phyloP scores from a whole-genome alignment of 2,329 filamentous ascomycete genomes.

The Amylocarpus encephaloides region DNA sequence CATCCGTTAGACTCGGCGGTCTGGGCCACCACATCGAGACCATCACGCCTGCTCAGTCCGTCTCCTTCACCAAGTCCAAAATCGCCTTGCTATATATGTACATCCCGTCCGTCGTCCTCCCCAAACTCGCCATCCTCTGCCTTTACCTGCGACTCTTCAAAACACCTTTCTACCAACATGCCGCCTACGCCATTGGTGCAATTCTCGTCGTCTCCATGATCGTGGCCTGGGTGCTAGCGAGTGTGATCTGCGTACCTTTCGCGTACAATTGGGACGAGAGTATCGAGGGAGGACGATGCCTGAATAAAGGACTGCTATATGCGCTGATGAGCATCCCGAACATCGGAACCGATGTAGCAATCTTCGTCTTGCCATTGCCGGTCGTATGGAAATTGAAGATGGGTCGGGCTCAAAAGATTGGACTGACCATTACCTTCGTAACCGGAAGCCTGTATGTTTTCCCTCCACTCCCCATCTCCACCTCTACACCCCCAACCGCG shows the following conservation, averaged over 20 bases:
- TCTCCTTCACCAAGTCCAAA: background rate
- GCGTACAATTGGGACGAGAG: conserved; percentile 4
- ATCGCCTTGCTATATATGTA: conserved; percentile 1
- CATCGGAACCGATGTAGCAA: conserved; percentile 40
- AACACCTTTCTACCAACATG: background rate
- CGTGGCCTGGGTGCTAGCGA: background rate
- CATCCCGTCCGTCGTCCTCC: background rate
- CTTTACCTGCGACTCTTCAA: conserved; percentile 4
- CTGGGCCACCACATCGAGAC: conserved; percentile 1
- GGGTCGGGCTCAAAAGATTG: conserved; percentile 36
- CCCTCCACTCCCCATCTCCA: background rate
- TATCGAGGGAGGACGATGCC: conserved; percentile 16
- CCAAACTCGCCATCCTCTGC: conserved; percentile 2
- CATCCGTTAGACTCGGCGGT: background rate
- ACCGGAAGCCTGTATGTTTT: conserved; percentile 38
- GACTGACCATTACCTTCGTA: conserved; percentile 38
- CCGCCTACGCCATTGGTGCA: background rate
- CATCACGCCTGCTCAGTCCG: background rate
- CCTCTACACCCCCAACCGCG: too few species aligned
- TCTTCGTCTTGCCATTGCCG: conserved; percentile 39
- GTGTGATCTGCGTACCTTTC: background rate
- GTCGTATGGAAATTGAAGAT: conserved; percentile 42
- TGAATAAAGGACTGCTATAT: conserved; percentile 43
- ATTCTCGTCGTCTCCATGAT: background rate
- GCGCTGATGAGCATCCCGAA: conserved; percentile 44